These are phyloP conservation scores for Diaporthe ampelina DNA, from an alignment of 2,329 filamentous ascomycete species.

Conservation along the genomic window DNA sequence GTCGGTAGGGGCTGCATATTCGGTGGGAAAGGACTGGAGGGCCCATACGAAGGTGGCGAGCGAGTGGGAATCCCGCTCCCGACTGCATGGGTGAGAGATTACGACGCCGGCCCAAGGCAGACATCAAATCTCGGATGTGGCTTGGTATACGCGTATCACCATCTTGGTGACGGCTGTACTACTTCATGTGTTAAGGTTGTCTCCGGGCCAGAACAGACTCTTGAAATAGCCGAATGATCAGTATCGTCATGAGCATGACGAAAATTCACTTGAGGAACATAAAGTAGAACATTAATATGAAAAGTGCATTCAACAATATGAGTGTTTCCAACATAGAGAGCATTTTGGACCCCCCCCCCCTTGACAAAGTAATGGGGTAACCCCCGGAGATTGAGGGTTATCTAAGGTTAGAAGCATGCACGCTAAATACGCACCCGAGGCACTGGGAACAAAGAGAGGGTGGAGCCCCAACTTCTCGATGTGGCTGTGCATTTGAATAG, in stretches of 20 bases:
- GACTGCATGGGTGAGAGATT: constrained; percentile 25
- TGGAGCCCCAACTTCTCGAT: constrained; percentile 5
- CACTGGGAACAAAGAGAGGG: not conserved
- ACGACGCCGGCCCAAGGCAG: not conserved
- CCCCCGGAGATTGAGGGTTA: constrained; percentile 10
- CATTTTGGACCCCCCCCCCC: not conserved
- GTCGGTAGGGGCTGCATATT: constrained; percentile 54
- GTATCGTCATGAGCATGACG: not conserved
- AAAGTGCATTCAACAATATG: not conserved
- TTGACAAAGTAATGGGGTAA: not conserved
- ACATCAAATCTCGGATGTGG: constrained; percentile 11
- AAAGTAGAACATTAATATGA: not conserved
- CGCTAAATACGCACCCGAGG: constrained; percentile 11
- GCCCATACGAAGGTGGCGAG: constrained; percentile 52
- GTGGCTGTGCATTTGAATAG: constrained; percentile 6
- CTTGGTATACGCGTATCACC: constrained; percentile 28
- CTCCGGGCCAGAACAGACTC: not conserved
- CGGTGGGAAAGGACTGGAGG: constrained; percentile 57
- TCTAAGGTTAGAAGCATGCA: constrained; percentile 17
- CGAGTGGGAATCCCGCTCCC: constrained; percentile 58
- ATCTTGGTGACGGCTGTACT: constrained; percentile 9
- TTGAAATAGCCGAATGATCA: not conserved
- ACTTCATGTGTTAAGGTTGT: not conserved
- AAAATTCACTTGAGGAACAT: not conserved
- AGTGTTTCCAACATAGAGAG: not conserved